Evolutionary conservation across 331 rosid genomes (phyloP).

Genomic region (Acacia pycnantha): DNA sequence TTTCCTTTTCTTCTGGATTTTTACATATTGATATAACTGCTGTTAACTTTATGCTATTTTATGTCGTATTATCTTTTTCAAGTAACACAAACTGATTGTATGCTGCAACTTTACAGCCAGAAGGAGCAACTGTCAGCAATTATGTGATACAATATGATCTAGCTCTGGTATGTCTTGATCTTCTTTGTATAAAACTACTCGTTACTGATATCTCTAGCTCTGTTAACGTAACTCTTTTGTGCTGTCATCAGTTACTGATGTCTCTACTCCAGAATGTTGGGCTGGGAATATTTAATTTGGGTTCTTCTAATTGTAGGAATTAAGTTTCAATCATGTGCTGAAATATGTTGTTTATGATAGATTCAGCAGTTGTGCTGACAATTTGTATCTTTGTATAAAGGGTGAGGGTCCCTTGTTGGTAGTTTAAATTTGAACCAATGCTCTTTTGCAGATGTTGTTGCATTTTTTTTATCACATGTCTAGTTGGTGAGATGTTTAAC

Average conservation of each 20-base stretch:
- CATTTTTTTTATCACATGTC: constrained; percentile 5
- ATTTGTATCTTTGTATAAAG: neutral
- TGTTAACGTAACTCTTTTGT: neutral
- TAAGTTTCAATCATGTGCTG: constrained; percentile 13
- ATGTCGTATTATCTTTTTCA: constrained; percentile 11
- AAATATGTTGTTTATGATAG: constrained; percentile 1
- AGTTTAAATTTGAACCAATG: constrained; percentile 6
- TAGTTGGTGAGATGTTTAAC: constrained; percentile 15
- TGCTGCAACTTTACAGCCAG: constrained; percentile 71
- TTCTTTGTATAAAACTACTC: constrained; percentile 16
- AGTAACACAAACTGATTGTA: constrained; percentile 26
- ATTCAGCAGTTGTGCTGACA: constrained; percentile 11
- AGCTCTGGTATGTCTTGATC: constrained; percentile 80
- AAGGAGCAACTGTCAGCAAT: constrained; percentile 88
- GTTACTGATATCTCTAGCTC: neutral
- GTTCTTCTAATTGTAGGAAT: constrained; percentile 10
- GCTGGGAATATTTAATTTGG: constrained; percentile 11
- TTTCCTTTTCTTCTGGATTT: neutral
- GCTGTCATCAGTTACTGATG: neutral
- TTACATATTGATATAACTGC: neutral
- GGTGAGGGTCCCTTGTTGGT: constrained; percentile 1
- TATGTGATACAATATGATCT: constrained; percentile 95
- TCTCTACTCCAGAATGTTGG: constrained; percentile 16
- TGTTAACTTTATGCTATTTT: neutral
- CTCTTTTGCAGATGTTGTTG: neutral